Evolutionary conservation across 2,329 filamentous ascomycete species (phyloP), one percentile per base, ranked within the genome.

Genomic region (Paraphaeosphaeria sporulosa): DNA sequence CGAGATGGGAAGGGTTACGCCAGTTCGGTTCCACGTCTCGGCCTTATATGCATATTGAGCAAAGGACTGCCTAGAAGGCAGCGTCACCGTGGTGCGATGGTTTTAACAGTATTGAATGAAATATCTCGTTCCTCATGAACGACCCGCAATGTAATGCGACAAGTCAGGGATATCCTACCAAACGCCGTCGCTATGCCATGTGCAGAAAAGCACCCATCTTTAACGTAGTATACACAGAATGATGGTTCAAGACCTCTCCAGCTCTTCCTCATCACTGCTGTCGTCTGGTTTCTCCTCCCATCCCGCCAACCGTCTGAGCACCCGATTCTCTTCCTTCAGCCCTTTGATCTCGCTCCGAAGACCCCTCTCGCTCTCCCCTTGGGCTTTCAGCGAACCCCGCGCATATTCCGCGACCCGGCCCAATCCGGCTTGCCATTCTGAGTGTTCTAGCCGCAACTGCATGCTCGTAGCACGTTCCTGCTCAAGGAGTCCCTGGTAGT

Each of bases 371-470:
- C 61, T 70, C 34, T 82, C 78, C 2, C 72, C 76, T 61, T 79
- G 72, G 32, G 68, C 69, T 63, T 73, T 75, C 40, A 81, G 59
- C 48, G 82, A 80, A 13, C 64, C 60, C 25, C 80, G 69, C 13
- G 82, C 77, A 32, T 75, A 76, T 48, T 81, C 79, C 4, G 79
- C 79, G 25, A 83, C 73, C 4, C 80, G 66, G 8, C 76, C 72
- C 58, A 84, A 59, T 1, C 80, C 76, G 3, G 80, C 79, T 66
- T 84, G 82, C 82, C 82, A 84, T 48, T 79, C 78, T 51, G 81
- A 78, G 59, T 84, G 81, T 58, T 80, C 80, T 21, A 83, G 69
- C 43, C 83, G 75, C 55, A 83, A 70, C 55, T 82, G 77, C 61
- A 83, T 76, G 44, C 77, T 80, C 47, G 80, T 79, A 12, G 71